phyloP scores from a whole-genome alignment of 345 rosid species.

The Cardamine chenopodiifolia region DNA sequence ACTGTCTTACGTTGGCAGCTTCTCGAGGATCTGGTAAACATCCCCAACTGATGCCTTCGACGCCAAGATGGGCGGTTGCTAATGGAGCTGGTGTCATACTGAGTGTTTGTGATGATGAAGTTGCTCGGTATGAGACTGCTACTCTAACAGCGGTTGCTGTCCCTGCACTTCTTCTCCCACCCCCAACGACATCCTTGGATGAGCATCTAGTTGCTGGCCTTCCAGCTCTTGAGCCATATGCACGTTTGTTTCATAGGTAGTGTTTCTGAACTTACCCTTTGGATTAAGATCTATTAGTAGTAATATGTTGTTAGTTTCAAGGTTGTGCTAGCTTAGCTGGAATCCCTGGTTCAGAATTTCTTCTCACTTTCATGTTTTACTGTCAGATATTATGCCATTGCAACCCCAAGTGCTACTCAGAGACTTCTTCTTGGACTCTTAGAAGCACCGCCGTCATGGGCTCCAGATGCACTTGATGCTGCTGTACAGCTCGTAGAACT shows the following conservation, averaged over 20 bases:
- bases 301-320: no score
- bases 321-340: no score
- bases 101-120: slow-evolving; percentile 98
- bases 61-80: slow-evolving; percentile 99
- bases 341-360: slow-evolving; percentile 14
- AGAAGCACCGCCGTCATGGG: slow-evolving; percentile 99
- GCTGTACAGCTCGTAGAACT: slow-evolving; percentile 99
- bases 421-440: slow-evolving; percentile 95
- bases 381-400: slow-evolving; percentile 87
- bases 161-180: slow-evolving; percentile 97
- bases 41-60: slow-evolving; percentile 91
- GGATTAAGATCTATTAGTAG: no score
- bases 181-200: slow-evolving; percentile 91
- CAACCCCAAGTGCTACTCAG: slow-evolving; percentile 99
- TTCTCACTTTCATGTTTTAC: slow-evolving; percentile 32
- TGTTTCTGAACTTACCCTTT: slow-evolving; percentile 25
- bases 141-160: slow-evolving; percentile 95
- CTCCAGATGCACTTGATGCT: slow-evolving; percentile 99
- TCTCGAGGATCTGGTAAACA: slow-evolving; percentile 97
- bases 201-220: slow-evolving; percentile 98
- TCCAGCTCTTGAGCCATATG: slow-evolving; percentile 98
- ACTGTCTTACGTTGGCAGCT: slow-evolving; percentile 51
- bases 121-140: slow-evolving; percentile 92
- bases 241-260: slow-evolving; percentile 92
- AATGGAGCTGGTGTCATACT: slow-evolving; percentile 98